Evolutionary conservation across 306 rosid species (phyloP).

Genomic region (cucumber (Cucumis sativus)): DNA sequence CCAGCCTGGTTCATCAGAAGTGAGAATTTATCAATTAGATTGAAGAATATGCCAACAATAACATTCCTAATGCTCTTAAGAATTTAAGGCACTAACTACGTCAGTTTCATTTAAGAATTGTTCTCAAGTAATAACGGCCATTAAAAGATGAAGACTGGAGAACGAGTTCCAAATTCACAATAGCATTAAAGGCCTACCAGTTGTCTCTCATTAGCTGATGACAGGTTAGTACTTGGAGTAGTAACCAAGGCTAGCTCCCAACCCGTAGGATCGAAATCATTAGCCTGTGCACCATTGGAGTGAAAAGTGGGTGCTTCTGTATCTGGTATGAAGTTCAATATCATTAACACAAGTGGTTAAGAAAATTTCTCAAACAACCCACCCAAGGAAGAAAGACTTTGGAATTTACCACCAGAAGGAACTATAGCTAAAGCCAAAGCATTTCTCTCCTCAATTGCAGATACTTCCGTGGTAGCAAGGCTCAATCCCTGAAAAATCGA

Average conservation of each 20-base stretch:
- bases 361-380: constrained; percentile 10
- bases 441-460: constrained; percentile 75
- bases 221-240: constrained; percentile 78
- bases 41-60: not conserved
- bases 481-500: constrained; percentile 68
- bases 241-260: constrained; percentile 96
- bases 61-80: not conserved
- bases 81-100: not conserved
- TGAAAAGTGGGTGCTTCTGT: constrained; percentile 53
- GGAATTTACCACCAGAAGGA: constrained; percentile 57
- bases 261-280: constrained; percentile 83
- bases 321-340: constrained; percentile 15
- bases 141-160: not conserved
- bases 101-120: not conserved
- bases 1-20: constrained; percentile 59
- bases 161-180: not conserved
- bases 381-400: constrained; percentile 14
- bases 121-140: not conserved
- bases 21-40: not conserved
- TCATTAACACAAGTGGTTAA: constrained; percentile 8
- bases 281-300: constrained; percentile 39
- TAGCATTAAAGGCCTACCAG: constrained; percentile 42
- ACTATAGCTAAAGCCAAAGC: constrained; percentile 89
- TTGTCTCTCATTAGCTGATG: constrained; percentile 77
- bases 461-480: constrained; percentile 42